These are phyloP conservation scores for Haematococcus lacustris DNA, from an alignment of 139 green algal species.

Conservation along the genomic window DNA sequence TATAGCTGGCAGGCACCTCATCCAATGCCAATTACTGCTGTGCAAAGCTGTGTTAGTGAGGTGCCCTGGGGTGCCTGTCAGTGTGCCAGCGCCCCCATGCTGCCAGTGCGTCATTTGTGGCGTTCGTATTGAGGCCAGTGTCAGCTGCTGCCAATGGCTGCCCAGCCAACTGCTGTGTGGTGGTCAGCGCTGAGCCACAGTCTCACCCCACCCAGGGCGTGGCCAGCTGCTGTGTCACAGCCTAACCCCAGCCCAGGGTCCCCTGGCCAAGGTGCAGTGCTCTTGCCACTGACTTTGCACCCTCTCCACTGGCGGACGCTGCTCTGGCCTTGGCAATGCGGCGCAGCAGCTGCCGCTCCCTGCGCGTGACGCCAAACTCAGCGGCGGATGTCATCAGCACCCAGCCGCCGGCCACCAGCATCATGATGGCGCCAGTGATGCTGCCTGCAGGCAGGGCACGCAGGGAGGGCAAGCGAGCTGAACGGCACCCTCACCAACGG, in stretches of 20 bases:
- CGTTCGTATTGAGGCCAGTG: neutral
- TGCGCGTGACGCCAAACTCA: constrained; percentile 7
- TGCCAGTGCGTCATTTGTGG: too few relatives aligned
- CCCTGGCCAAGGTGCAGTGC: neutral
- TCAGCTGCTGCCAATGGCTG: neutral
- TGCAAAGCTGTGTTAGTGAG: too few relatives aligned
- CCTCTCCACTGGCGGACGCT: neutral
- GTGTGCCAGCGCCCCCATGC: too few relatives aligned
- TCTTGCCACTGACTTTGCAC: neutral
- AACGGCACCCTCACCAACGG: too few relatives aligned
- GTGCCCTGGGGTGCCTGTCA: too few relatives aligned
- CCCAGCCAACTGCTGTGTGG: neutral
- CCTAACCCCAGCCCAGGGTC: neutral
- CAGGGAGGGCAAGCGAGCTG: too few relatives aligned
- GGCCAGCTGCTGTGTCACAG: neutral
- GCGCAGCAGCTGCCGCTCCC: constrained; percentile 8
- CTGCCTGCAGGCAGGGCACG: neutral
- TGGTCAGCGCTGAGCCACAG: neutral
- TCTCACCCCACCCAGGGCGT: neutral
- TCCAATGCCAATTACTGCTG: too few relatives aligned
- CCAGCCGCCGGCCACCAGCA: neutral
- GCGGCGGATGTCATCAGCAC: neutral
- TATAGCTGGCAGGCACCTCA: too few relatives aligned
- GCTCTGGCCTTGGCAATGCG: constrained; percentile 6
- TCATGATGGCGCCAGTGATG: neutral